phyloP scores from a whole-genome alignment of 2,329 filamentous ascomycete genomes.

The Aureobasidium uvarum region DNA sequence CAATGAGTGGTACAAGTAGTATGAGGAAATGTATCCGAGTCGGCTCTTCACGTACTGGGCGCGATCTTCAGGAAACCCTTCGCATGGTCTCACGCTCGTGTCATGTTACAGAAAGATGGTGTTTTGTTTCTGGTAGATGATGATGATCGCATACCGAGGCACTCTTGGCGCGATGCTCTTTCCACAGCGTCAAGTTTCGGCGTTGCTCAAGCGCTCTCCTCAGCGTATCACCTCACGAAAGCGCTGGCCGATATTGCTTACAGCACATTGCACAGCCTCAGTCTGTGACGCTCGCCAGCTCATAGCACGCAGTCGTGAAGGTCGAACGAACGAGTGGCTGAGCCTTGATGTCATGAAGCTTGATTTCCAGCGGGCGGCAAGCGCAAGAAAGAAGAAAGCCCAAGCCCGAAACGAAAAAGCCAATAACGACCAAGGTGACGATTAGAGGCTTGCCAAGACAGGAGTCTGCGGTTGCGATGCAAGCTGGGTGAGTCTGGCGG shows the following conservation, averaged over 20 bases:
- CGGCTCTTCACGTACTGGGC: too few species aligned
- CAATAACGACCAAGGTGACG: slow-evolving; percentile 14
- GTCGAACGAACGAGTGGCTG: slow-evolving; percentile 8
- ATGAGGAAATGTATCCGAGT: background rate
- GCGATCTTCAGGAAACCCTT: background rate
- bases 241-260: background rate
- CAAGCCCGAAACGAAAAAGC: slow-evolving; percentile 5
- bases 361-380: background rate
- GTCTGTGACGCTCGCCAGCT: background rate
- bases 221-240: background rate
- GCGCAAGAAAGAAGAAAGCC: background rate
- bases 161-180: background rate
- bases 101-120: background rate
- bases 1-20: background rate
- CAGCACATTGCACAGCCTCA: slow-evolving; percentile 1
- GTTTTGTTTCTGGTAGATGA: slow-evolving; percentile 13
- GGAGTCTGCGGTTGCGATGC: slow-evolving; percentile 7
- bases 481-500: background rate
- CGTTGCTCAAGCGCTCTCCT: background rate
- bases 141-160: background rate
- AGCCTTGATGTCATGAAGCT: slow-evolving; percentile 18
- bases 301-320: background rate
- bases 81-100: background rate
- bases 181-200: background rate
- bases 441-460: slow-evolving; percentile 19